Evolutionary conservation across 1,284 basidiomycete species (phyloP), one percentile per base, ranked within the genome.

Genomic region (Tilletia setariae): DNA sequence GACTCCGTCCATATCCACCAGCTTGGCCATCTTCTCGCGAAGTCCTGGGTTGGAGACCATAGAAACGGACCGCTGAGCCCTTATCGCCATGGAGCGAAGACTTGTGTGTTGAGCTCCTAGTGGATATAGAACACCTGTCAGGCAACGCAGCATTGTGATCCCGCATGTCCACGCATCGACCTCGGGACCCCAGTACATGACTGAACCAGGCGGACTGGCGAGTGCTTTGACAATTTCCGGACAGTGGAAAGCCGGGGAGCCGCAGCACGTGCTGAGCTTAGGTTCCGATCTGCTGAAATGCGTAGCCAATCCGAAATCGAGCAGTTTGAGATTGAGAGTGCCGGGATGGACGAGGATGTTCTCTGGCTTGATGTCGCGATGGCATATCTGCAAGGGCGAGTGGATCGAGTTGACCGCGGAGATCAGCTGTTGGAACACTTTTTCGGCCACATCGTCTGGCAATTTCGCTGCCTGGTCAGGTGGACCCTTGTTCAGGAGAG

Each of bases 141-240:
- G 78, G 32, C 86, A 83, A 16, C 86, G 83, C 7, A 87, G 82
- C 70, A 87, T 76, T 3, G 86, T 86, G 28, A 87, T 79, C 9
- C 86, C 86, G 69, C 85, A 84, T 49, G 86, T 87, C 87, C 87
- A 87, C 65, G 86, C 85, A 74, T 87, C 87, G 62, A 87, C 83
- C 68, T 87, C 86, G 42, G 86, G 86, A 0, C 86, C 86, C 82
- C 77, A 74, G 67, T 79, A 76, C 3, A 83, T 82, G n/a, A 86
- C 82, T 2, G 81, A 82, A 3, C 86, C 86, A 1, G 85, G 83
- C 7, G 85, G 84, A 49, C 84, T 84, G 56, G 84, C 81, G 16
- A 87, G 81, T 0, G 85, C 84, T 3, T 83, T 82, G 59, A 86
- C 85, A 51, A 87, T 85, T 72, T 87, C 87, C 0, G 86, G 87